Evolutionary conservation across 1,284 basidiomycete genomes (phyloP).

Genomic region (Omphalotus olearius): DNA sequence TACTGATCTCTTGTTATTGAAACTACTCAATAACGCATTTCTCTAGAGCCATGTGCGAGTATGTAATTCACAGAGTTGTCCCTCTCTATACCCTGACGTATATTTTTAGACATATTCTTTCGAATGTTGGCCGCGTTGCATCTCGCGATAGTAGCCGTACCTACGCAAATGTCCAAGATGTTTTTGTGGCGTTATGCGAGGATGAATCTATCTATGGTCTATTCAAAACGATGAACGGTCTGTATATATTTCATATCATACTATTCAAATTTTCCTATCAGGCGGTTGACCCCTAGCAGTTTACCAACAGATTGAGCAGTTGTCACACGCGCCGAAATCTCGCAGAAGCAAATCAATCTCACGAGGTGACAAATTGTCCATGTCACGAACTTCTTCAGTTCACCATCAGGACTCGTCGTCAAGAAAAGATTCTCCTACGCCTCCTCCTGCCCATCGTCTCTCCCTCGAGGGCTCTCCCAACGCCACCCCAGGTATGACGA

Average conservation of each 20-base stretch:
- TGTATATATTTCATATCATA: slow-evolving; percentile 16
- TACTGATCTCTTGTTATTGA: slow-evolving; percentile 3
- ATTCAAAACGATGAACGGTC: slow-evolving; percentile 86
- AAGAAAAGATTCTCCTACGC: slow-evolving; percentile 20
- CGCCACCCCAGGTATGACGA: slow-evolving; percentile 23
- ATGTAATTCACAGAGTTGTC: slow-evolving; percentile 30
- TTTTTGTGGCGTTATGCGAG: slow-evolving; percentile 84
- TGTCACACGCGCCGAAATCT: slow-evolving; percentile 52
- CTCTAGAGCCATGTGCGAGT: slow-evolving; percentile 80
- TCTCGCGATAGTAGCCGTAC: slow-evolving; percentile 80
- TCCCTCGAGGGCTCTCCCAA: slow-evolving; percentile 37
- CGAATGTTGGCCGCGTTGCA: slow-evolving; percentile 78
- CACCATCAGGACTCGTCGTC: slow-evolving; percentile 30
- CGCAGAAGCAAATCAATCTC: slow-evolving; percentile 69
- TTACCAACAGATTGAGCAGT: slow-evolving; percentile 71
- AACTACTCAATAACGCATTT: slow-evolving; percentile 21
- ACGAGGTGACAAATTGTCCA: slow-evolving; percentile 35
- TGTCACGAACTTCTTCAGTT: slow-evolving; percentile 36
- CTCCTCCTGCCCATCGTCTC: slow-evolving; percentile 27
- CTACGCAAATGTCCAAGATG: slow-evolving; percentile 70
- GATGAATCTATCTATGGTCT: slow-evolving; percentile 80
- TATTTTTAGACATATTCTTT: slow-evolving; percentile 69
- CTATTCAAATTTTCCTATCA: neutral
- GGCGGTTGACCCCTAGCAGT: slow-evolving; percentile 37
- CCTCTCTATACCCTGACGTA: slow-evolving; percentile 3